These are phyloP conservation scores for Gautieria morchelliformis DNA, from an alignment of 768 basidiomycete genomes.

Conservation along the genomic window DNA sequence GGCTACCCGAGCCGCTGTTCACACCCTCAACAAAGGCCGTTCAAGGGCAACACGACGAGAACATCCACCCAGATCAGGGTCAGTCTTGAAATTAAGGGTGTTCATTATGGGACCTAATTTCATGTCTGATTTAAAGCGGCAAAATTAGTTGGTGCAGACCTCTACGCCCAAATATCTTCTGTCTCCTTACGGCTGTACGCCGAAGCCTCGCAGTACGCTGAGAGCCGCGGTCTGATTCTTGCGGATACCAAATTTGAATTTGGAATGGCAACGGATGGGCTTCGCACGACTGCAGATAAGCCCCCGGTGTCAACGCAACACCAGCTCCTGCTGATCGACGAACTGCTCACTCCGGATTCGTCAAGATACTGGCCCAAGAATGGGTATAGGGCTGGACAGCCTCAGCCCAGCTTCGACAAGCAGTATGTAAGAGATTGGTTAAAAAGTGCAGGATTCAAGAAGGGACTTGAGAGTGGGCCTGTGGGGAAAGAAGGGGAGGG, in stretches of 20 bases:
- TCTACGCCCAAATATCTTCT: constrained; percentile 51
- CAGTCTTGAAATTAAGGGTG: not conserved
- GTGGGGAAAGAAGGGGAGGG: constrained; percentile 58
- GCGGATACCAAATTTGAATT: constrained; percentile 99
- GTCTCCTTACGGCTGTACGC: constrained; percentile 59
- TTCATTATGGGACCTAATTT: not conserved
- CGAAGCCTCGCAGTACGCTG: constrained; percentile 66
- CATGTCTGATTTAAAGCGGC: constrained; percentile 34
- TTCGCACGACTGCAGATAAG: not conserved
- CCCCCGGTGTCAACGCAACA: constrained; percentile 18
- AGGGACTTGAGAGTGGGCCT: constrained; percentile 70
- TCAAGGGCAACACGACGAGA: constrained; percentile 90
- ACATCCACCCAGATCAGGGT: constrained; percentile 82
- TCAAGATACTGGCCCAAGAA: constrained; percentile 91
- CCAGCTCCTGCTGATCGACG: constrained; percentile 83
- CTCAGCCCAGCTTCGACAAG: constrained; percentile 93
- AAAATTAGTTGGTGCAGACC: constrained; percentile 52
- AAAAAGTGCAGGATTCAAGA: constrained; percentile 57
- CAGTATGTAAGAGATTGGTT: constrained; percentile 93
- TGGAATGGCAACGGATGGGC: constrained; percentile 40
- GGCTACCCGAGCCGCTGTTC: constrained; percentile 75
- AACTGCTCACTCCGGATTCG: constrained; percentile 95
- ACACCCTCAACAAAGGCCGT: constrained; percentile 98
- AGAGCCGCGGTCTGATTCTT: constrained; percentile 74
- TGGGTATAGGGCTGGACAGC: constrained; percentile 59